Evolutionary conservation across 2,329 filamentous ascomycete genomes (phyloP).

Genomic region (Cytospora leucostoma): DNA sequence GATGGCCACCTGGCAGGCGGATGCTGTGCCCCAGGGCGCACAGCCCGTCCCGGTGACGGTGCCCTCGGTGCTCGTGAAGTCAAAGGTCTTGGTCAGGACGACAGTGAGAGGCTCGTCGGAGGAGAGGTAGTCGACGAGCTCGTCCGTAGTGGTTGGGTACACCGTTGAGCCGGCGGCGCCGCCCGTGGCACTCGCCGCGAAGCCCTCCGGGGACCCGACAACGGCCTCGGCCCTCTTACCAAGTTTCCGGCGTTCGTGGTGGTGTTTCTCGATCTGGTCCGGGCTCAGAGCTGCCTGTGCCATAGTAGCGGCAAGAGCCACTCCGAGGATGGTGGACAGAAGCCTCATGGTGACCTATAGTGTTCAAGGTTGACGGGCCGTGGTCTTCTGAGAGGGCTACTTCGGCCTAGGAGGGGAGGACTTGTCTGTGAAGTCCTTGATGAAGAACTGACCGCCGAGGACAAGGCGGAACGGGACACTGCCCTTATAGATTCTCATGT

Average conservation of each 20-base stretch:
- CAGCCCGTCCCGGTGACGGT: constrained; percentile 55
- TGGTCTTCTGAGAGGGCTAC: background rate
- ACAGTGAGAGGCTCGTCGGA: constrained; percentile 33
- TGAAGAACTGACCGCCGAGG: background rate
- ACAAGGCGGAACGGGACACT: background rate
- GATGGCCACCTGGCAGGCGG: constrained; percentile 61
- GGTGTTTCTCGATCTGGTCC: constrained; percentile 1
- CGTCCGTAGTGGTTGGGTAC: constrained; percentile 53
- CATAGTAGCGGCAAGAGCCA: constrained; percentile 7
- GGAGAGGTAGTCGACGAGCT: constrained; percentile 47
- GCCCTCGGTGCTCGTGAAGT: constrained; percentile 59
- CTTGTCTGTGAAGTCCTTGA: background rate
- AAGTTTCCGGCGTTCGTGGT: constrained; percentile 12
- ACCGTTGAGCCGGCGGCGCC: constrained; percentile 57
- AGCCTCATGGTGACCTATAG: constrained; percentile 6
- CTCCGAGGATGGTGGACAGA: constrained; percentile 6
- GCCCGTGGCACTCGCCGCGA: constrained; percentile 57
- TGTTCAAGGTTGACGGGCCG: background rate
- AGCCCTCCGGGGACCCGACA: constrained; percentile 43
- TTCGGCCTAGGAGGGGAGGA: background rate
- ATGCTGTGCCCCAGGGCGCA: constrained; percentile 57
- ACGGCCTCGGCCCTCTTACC: constrained; percentile 31
- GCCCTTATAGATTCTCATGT: background rate
- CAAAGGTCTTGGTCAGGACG: constrained; percentile 57
- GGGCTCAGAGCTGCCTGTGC: constrained; percentile 13